Evolutionary conservation across 2,329 filamentous ascomycete genomes (phyloP), one percentile per base, ranked within the genome.

Genomic region (Monilinia laxa): DNA sequence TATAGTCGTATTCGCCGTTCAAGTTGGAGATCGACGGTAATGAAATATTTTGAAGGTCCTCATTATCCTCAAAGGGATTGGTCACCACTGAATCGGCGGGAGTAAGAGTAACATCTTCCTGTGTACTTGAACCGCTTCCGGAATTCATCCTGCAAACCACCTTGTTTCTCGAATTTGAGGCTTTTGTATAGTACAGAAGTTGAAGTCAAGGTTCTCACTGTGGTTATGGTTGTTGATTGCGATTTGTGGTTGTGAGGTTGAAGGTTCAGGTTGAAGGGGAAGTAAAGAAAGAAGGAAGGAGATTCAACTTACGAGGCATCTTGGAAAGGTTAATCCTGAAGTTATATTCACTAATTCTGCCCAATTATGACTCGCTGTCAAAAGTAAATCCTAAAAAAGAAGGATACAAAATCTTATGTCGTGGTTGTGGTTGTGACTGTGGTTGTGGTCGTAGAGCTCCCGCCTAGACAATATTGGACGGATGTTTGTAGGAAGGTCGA

Each of bases 261-360:
- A 47, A 20, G 45, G 16, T 47, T 18, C 16, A 20, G 18, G 47
- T 53, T 28, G 23, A 35, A 45, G 45, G 38, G 16, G 52, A 57
- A 23, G 38, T n/a, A n/a, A 18, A 49, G 45, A 49, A 49, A 18
- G 45, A 49, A 49, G 45, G 45, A 23, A 23, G 40, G 42, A 35
- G 31, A 54, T 56, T 9, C 28, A 23, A 64, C 62, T 64, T 58
- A 64, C 62, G n/a, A 64, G 62, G 62, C 62, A 64, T 64, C 14
- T 47, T 64, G 62, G 25, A 3, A 38, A 20, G 23, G 23, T 57
- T 10, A 16, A 20, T 51, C 2, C 16, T 42, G 49, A 62, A 60
- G 16, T 7, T 25, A 4, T 40, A 54, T 62, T 54, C 49, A 62
- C 47, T 54, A 2, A n/a, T 49, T 28, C 53, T 58, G 49, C 7